A percentile compares a stretch with the other conserved stretches of the same genome.
phyloP scores from a whole-genome alignment of 2,329 filamentous ascomycete species.

The Hypomyces perniciosus region DNA sequence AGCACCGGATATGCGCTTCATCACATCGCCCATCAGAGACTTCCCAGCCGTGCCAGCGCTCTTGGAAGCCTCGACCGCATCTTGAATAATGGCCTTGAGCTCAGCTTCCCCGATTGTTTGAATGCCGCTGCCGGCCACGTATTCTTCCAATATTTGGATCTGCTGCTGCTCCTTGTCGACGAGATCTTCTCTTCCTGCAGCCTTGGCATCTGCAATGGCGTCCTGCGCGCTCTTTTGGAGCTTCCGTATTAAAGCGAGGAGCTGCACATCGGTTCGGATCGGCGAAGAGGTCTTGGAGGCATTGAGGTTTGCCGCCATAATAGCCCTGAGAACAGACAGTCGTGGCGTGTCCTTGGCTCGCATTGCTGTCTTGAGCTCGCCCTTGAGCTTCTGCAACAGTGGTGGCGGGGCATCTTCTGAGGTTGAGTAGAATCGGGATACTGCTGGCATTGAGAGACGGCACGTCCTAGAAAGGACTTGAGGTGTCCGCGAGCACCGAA shows the following conservation, averaged over 20 bases:
- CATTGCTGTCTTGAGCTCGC: constrained; percentile 62
- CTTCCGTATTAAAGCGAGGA: constrained; percentile 63
- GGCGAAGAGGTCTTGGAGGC: constrained; percentile 66
- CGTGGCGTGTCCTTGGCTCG: constrained; percentile 57
- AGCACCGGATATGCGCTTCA: constrained; percentile 53
- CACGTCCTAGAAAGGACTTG: background rate
- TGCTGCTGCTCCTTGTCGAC: constrained; percentile 65
- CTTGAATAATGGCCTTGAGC: constrained; percentile 47
- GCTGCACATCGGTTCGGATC: constrained; percentile 63
- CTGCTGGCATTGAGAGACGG: constrained; percentile 6
- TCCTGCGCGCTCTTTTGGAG: constrained; percentile 52
- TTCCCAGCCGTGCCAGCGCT: constrained; percentile 40
- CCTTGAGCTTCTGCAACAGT: constrained; percentile 48
- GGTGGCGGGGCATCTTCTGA: constrained; percentile 35
- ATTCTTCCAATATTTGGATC: constrained; percentile 58
- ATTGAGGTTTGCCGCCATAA: constrained; percentile 67
- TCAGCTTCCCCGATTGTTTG: constrained; percentile 53
- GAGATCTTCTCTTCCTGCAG: constrained; percentile 60
- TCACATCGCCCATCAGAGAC: constrained; percentile 51
- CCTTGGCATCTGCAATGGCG: constrained; percentile 57
- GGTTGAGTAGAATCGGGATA: constrained; percentile 28
- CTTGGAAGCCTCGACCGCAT: constrained; percentile 45
- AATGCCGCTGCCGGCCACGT: constrained; percentile 54
- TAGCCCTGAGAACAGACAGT: constrained; percentile 60
- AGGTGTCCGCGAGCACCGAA: constrained; percentile 16